Base-by-base conservation (phyloP, 179 eudicot species). In the Amaranthus tricolor region DNA sequence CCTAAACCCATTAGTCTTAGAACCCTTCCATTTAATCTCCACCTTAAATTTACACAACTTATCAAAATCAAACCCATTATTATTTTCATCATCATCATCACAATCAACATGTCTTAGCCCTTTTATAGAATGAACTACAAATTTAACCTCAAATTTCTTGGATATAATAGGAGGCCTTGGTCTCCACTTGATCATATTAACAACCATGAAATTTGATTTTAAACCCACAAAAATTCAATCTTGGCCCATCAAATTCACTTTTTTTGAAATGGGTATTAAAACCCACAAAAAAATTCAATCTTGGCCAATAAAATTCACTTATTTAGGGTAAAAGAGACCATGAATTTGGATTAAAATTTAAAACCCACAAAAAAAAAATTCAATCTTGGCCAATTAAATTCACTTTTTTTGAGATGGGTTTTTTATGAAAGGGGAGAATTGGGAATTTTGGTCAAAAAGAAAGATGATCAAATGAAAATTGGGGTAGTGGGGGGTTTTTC, bases 101-200 rank as follows among this genome's bases (percentile, higher is more conserved):
- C 62, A 78, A 8, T n/a, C 77, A 54, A 65, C 59, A 62, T 24
- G 6, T 49, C 61, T 75, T 44, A 86, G 63, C 24, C 90, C 92
- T 66, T 79, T 79, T 14, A 93, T 73, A 5, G 84, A 80, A 6
- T 74, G 60, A 10, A 93, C 77, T 8, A 52, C 20, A 74, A 93
- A 77, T 67, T 74, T 87, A 3, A 78, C 88, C 79, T 93, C 90
- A 62, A 81, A 83, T 71, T 88, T 86, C 69, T 71, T 88, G 12
- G 88, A 78, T n/a, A 77, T 67, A 0, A 73, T 62, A 6, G 88
- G 88, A 7, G 85, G 86, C 93, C 92, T 87, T 71, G 96, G 89
- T 81, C 88, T 83, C 98, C 98, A 91, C 84, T 83, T 89, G 80
- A 89, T 91, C 91, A 91, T 84, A 71, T 76, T 89, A 77, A 82